These are phyloP conservation scores for Sphaerulina musiva DNA, from an alignment of 2,329 filamentous ascomycete species.

Conservation along the genomic window DNA sequence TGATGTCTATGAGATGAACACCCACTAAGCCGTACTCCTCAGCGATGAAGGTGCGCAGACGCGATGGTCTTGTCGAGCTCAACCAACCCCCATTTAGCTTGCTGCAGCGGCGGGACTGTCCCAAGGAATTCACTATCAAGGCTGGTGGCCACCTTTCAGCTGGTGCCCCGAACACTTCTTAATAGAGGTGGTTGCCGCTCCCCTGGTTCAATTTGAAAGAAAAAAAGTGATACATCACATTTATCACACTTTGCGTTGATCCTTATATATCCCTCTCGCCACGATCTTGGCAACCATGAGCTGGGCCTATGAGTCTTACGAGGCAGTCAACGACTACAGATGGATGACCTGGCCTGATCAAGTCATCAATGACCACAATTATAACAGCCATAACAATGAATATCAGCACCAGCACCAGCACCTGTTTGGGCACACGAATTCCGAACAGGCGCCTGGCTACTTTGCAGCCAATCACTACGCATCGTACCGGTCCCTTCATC, in stretches of 20 bases:
- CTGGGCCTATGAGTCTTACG: background rate
- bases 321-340: background rate
- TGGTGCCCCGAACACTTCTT: background rate
- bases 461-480: background rate
- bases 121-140: slow-evolving; percentile 13
- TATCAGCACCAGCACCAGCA: background rate
- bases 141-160: slow-evolving; percentile 7
- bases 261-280: background rate
- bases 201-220: background rate
- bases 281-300: slow-evolving; percentile 1
- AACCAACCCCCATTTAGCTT: slow-evolving; percentile 9
- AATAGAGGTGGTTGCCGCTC: background rate
- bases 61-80: slow-evolving; percentile 9
- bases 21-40: background rate
- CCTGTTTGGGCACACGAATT: background rate
- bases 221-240: background rate
- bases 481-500: background rate
- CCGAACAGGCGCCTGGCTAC: background rate
- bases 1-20: background rate
- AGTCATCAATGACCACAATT: background rate
- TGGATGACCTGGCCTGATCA: slow-evolving; percentile 6
- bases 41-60: background rate
- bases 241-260: background rate
- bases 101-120: slow-evolving; percentile 14
- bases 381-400: background rate